Conservation (phyloP, 495 filamentous ascomycete genomes). For the Melanomma pulvis-pyrius region DNA sequence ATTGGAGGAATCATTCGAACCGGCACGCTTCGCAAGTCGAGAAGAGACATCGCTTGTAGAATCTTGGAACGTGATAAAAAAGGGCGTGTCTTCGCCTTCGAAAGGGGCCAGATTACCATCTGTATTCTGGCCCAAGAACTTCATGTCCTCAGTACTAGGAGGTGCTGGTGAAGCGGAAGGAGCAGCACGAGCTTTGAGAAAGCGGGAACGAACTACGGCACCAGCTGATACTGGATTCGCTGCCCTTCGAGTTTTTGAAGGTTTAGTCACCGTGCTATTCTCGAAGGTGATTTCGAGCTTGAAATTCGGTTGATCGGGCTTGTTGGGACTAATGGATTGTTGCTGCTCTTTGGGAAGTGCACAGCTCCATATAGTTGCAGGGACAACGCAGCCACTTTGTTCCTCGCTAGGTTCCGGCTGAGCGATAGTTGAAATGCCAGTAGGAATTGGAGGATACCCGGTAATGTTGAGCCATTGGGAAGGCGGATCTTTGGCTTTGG, state of each 20-base stretch:
- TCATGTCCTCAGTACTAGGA: slow-evolving; percentile 68
- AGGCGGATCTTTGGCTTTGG: slow-evolving; percentile 9
- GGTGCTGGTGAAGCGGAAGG: slow-evolving; percentile 63
- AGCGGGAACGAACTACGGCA: slow-evolving; percentile 29
- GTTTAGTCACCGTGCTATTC: slow-evolving; percentile 62
- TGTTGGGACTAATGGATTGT: slow-evolving; percentile 59
- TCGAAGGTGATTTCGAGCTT: slow-evolving; percentile 76
- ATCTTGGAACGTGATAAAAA: slow-evolving; percentile 59
- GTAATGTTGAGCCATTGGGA: slow-evolving; percentile 80
- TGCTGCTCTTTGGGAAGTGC: slow-evolving; percentile 76
- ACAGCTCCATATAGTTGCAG: slow-evolving; percentile 79
- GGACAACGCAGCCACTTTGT: slow-evolving; percentile 66
- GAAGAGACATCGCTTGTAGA: slow-evolving; percentile 11
- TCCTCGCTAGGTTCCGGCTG: slow-evolving; percentile 62
- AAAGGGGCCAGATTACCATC: slow-evolving; percentile 64
- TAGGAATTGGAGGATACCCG: slow-evolving; percentile 81
- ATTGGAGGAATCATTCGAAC: slow-evolving; percentile 48
- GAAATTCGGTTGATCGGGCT: slow-evolving; percentile 71
- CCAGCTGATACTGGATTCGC: slow-evolving; percentile 36
- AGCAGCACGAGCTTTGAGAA: slow-evolving; percentile 21
- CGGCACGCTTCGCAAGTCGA: slow-evolving; percentile 24
- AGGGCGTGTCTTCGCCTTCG: slow-evolving; percentile 69
- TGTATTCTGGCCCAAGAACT: slow-evolving; percentile 81
- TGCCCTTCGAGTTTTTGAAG: slow-evolving; percentile 36
- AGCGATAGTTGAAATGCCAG: slow-evolving; percentile 75